phyloP scores from a whole-genome alignment of 2,329 filamentous ascomycete species.

The Stachybotrys elegans region DNA sequence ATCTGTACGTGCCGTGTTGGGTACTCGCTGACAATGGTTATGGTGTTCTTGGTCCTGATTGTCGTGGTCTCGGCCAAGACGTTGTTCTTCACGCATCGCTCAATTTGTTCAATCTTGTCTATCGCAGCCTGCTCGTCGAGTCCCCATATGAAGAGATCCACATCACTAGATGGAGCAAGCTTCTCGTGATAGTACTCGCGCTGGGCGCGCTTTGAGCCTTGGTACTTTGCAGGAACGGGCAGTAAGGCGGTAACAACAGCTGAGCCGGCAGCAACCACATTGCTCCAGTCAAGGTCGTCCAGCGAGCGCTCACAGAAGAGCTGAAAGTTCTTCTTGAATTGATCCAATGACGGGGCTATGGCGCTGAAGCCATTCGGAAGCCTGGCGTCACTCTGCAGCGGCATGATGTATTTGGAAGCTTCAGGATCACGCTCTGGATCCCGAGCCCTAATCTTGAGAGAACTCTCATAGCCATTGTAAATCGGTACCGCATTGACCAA shows the following conservation, averaged over 20 bases:
- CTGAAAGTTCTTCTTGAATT: not conserved
- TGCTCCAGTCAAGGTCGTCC: not conserved
- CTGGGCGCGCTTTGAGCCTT: not conserved
- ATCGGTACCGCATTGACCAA: not conserved
- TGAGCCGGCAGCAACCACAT: not conserved
- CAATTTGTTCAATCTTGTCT: not conserved
- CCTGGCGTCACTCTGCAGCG: not conserved
- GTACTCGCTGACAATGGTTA: not conserved
- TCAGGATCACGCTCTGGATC: not conserved
- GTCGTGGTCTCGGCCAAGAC: not conserved
- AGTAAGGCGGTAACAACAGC: not conserved
- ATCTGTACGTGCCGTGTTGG: not conserved
- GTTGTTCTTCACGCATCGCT: not conserved
- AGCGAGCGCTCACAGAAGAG: not conserved
- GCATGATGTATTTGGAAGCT: not conserved
- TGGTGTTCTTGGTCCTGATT: not conserved
- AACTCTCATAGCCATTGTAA: not conserved
- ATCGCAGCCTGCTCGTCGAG: not conserved
- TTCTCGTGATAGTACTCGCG: conserved; percentile 1
- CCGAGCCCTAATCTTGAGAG: not conserved
- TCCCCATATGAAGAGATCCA: not conserved
- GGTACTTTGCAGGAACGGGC: not conserved
- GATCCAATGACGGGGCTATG: not conserved
- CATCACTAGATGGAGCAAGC: conserved; percentile 1
- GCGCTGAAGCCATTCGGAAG: not conserved